These are phyloP conservation scores for Helminthosporium solani DNA, from an alignment of 2,329 filamentous ascomycete species.

Conservation along the genomic window DNA sequence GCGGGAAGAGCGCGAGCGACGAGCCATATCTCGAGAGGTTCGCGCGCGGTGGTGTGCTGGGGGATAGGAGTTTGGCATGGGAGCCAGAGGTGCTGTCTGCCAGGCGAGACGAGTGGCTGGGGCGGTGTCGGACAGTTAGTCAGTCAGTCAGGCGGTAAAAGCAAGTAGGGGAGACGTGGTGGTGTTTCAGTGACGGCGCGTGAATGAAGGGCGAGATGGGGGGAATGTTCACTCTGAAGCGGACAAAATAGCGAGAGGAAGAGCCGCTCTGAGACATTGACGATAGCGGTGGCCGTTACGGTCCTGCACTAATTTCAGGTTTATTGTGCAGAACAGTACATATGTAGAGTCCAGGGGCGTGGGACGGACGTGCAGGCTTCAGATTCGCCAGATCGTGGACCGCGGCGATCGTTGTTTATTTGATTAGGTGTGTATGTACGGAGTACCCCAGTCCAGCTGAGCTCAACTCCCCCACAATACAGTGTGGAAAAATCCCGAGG, in stretches of 20 bases:
- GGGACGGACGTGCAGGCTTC: neutral
- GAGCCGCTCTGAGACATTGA: neutral
- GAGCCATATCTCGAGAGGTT: constrained; percentile 6
- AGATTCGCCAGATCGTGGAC: constrained; percentile 1
- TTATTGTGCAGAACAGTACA: constrained; percentile 2
- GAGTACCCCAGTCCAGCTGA: neutral
- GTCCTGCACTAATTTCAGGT: neutral
- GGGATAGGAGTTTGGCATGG: constrained; percentile 1
- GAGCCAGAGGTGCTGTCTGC: neutral
- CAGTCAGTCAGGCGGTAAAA: no score
- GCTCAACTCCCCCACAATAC: neutral
- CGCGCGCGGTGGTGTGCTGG: neutral
- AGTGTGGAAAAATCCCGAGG: neutral
- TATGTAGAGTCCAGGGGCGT: neutral
- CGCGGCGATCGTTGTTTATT: neutral
- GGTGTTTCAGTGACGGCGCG: neutral
- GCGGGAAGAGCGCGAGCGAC: constrained; percentile 16
- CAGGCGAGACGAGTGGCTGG: no score
- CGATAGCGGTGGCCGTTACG: neutral
- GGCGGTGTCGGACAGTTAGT: neutral
- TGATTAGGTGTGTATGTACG: no score
- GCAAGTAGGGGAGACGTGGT: neutral
- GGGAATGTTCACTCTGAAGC: neutral
- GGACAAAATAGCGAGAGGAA: neutral
- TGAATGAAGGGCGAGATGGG: neutral